These are phyloP conservation scores for Cladochytrium replicatum DNA, from an alignment of 192 early-diverging fungal species.

Conservation along the genomic window DNA sequence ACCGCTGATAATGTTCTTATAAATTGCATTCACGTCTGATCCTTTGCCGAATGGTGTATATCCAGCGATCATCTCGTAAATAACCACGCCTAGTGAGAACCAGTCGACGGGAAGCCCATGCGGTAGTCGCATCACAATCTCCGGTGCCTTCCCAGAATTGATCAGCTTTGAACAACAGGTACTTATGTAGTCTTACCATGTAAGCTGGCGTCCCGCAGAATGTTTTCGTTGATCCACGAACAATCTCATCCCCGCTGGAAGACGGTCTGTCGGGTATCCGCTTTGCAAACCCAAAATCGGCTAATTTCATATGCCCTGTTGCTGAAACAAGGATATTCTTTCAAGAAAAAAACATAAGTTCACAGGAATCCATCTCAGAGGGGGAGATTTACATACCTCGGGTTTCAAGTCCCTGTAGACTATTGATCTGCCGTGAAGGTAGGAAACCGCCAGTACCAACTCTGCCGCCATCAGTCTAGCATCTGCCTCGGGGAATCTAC, in stretches of 20 bases:
- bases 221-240: slow-evolving; percentile 39
- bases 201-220: slow-evolving; percentile 81
- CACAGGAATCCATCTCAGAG: slow-evolving; percentile 6
- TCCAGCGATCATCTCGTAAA: slow-evolving; percentile 36
- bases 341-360: slow-evolving; percentile 25
- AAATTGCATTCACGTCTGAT: neutral
- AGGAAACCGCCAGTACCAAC: slow-evolving; percentile 53
- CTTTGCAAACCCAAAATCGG: slow-evolving; percentile 69
- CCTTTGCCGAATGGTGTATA: slow-evolving; percentile 6
- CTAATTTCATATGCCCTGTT: slow-evolving; percentile 63
- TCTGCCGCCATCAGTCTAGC: slow-evolving; percentile 40
- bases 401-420: slow-evolving; percentile 57
- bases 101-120: slow-evolving; percentile 83
- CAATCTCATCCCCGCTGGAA: neutral
- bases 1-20: slow-evolving; percentile 2
- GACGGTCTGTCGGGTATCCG: slow-evolving; percentile 31
- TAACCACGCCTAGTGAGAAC: slow-evolving; percentile 80
- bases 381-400: slow-evolving; percentile 12
- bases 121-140: slow-evolving; percentile 32
- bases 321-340: slow-evolving; percentile 60
- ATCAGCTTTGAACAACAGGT: too few species aligned
- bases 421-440: slow-evolving; percentile 49
- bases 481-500: slow-evolving; percentile 6
- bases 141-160: too few species aligned
- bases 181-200: too few species aligned